Evolutionary conservation across 1,139 yeast genomes (phyloP), one percentile per base, ranked within the genome.

Genomic region (Pneumocystis oryctolagi): DNA sequence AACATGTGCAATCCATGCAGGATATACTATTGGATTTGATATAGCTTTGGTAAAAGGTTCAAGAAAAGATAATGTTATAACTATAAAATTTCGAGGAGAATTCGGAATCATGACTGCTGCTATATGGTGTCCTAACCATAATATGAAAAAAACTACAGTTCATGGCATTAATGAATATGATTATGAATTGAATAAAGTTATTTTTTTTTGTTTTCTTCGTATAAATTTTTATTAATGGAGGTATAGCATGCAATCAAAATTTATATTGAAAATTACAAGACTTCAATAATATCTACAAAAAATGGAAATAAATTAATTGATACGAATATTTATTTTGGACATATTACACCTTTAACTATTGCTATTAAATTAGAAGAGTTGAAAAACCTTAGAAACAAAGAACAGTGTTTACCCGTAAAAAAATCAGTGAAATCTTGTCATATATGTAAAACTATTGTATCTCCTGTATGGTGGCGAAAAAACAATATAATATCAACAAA

Each of bases 61-160:
- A 6, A 64, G 67, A 25, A 66, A 66, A 61, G 68, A 64, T 6
- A 62, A 62, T 18, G 67, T 73, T 37, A 67, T 71, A 20, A 64
- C 71, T 0, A 70, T 77, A 58, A 69, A 77, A 58, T 70, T 77
- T 1, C 67, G 73, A 1, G 82, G 79, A 12, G 77, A 76, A 65
- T 70, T 65, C 1, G 74, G 74, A 0, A 60, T 62, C 16, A 68
- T 74, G 66, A 63, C 64, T 5, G 71, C 79, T 1, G 71, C 70
- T 6, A 65, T 75, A 18, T 63, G 74, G 60, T 76, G 79, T 61
- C 66, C 68, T 4, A 60, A 59, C 12, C 71, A 69, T 61, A 67
- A 68, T 35, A 59, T 64, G 32, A 40, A 62, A 55, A 62, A 65
- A 58, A 58, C 60, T 20, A 58, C 62, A 5, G 47, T 67, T 1